Evolutionary conservation across 2,329 filamentous ascomycete genomes (phyloP).

Genomic region (Knoxdaviesia proteae): DNA sequence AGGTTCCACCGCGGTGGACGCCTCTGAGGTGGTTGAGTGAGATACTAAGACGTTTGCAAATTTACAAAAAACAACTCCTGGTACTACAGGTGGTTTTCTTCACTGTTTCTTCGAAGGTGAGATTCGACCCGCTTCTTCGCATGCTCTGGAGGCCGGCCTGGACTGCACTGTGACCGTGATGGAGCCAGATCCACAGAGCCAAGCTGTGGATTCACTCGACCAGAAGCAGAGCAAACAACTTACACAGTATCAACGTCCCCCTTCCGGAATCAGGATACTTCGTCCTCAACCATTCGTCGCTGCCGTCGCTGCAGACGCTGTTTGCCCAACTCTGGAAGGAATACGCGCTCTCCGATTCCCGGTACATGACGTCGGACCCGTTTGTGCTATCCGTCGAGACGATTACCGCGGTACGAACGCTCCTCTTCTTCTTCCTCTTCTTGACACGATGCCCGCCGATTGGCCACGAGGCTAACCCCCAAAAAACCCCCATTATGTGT

Average conservation of each 20-base stretch:
- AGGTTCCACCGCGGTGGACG: too few species aligned
- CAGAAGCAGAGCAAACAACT: too few species aligned
- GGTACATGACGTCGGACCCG: conserved; percentile 62
- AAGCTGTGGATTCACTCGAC: too few species aligned
- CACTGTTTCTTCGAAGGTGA: conserved; percentile 67
- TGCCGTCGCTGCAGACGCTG: conserved; percentile 48
- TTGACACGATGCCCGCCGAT: not conserved
- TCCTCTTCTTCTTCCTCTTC: not conserved
- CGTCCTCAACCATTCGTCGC: conserved; percentile 41
- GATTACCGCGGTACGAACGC: conserved; percentile 46
- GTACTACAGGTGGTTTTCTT: conserved; percentile 35
- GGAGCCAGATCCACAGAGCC: too few species aligned
- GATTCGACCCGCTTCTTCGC: conserved; percentile 1
- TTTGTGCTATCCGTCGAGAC: conserved; percentile 79
- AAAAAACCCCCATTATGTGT: too few species aligned
- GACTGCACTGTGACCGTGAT: not conserved
- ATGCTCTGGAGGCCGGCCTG: not conserved
- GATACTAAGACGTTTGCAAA: not conserved
- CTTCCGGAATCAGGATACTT: conserved; percentile 40
- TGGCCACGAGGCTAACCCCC: not conserved
- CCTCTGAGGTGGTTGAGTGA: too few species aligned
- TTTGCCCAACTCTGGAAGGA: conserved; percentile 87
- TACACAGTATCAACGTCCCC: not conserved
- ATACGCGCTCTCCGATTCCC: conserved; percentile 69
- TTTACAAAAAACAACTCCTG: not conserved